A percentile compares a stretch with the other conserved stretches of the same genome.
Evolutionary conservation across 305 asterid genomes (phyloP).

Genomic region (Lippia alba): DNA sequence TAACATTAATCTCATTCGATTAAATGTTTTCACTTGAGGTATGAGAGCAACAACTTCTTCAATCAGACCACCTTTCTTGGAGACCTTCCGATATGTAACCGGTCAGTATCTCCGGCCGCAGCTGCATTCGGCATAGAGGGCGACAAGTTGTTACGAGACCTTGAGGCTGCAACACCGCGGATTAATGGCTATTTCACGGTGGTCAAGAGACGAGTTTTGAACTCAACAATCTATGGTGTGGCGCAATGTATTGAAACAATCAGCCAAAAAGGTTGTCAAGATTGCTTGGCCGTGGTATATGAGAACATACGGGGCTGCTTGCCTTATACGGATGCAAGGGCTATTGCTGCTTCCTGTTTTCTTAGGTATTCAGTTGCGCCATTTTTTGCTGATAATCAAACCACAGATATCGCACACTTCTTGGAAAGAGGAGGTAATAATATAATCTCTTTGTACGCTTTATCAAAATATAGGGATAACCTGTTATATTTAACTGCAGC

Average conservation of each 20-base stretch:
- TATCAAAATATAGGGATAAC: too few species aligned
- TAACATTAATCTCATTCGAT: background rate
- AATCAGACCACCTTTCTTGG: slow-evolving; percentile 65
- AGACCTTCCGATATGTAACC: slow-evolving; percentile 58
- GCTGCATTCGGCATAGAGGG: slow-evolving; percentile 48
- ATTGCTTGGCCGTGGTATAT: slow-evolving; percentile 67
- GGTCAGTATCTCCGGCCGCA: slow-evolving; percentile 47
- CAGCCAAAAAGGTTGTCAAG: slow-evolving; percentile 58
- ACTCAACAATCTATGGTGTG: slow-evolving; percentile 50
- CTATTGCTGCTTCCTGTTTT: slow-evolving; percentile 76
- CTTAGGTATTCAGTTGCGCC: slow-evolving; percentile 64
- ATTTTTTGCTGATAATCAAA: slow-evolving; percentile 66
- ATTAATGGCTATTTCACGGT: slow-evolving; percentile 62
- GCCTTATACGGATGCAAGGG: slow-evolving; percentile 70
- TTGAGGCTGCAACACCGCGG: slow-evolving; percentile 59
- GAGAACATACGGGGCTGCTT: slow-evolving; percentile 70
- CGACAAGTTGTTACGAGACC: slow-evolving; percentile 51
- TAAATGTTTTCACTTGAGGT: slow-evolving; percentile 39
- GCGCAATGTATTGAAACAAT: slow-evolving; percentile 85
- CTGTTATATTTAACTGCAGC: too few species aligned
- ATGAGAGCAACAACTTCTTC: slow-evolving; percentile 72
- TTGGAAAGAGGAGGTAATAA: slow-evolving; percentile 50
- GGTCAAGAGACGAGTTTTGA: slow-evolving; percentile 32
- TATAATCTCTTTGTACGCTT: too few species aligned
- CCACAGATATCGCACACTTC: slow-evolving; percentile 58